phyloP scores from a whole-genome alignment of 495 filamentous ascomycete species.

The Sphaerosporella brunnea region DNA sequence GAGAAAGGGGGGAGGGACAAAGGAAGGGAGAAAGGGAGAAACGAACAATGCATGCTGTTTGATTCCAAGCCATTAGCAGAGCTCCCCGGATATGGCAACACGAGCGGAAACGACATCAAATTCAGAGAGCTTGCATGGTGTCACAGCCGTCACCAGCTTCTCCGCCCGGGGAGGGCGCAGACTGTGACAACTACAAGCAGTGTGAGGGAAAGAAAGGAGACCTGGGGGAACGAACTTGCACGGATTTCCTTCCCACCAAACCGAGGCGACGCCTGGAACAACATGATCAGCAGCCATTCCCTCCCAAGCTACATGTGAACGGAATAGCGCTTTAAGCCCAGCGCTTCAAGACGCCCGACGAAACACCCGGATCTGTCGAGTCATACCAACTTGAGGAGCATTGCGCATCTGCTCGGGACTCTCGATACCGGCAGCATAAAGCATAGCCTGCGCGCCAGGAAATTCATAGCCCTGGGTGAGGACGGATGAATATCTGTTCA shows the following conservation, averaged over 20 bases:
- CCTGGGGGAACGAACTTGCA: conserved; percentile 37
- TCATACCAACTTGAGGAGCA: conserved; percentile 68
- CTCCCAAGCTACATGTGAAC: neutral
- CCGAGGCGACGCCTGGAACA: conserved; percentile 42
- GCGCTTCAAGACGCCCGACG: neutral
- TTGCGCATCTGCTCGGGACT: conserved; percentile 72
- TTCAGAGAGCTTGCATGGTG: too few relatives aligned
- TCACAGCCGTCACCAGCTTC: too few relatives aligned
- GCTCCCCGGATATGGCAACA: neutral
- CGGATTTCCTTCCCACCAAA: conserved; percentile 98
- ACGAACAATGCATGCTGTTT: conserved; percentile 24
- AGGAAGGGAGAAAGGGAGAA: conserved; percentile 8
- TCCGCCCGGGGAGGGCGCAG: too few relatives aligned
- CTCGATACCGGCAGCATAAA: conserved; percentile 78
- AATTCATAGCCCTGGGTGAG: conserved; percentile 75
- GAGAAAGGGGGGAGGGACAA: neutral
- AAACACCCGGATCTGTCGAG: neutral
- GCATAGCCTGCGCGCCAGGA: conserved; percentile 91
- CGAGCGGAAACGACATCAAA: neutral
- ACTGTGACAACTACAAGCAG: neutral
- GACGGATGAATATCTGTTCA: conserved; percentile 57
- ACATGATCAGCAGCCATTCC: conserved; percentile 1
- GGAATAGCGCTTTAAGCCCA: neutral
- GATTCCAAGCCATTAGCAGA: neutral
- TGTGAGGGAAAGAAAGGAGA: neutral